Evolutionary conservation across 1,284 basidiomycete species (phyloP).

Genomic region (Trametes polyzona): DNA sequence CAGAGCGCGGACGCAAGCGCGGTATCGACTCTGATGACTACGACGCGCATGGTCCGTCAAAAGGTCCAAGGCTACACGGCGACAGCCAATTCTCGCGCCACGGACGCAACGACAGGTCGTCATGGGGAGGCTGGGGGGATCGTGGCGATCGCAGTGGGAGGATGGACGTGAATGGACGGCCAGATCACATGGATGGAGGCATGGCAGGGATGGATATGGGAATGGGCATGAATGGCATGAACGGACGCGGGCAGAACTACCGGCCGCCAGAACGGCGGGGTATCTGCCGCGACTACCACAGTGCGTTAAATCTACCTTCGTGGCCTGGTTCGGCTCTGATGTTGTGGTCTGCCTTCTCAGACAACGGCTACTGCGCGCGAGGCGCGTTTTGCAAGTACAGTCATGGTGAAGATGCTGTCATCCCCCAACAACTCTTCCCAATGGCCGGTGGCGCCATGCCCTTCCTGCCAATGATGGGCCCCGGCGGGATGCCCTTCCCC

Average conservation of each 20-base stretch:
- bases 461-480: slow-evolving; percentile 62
- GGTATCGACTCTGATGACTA: slow-evolving; percentile 61
- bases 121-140: slow-evolving; percentile 45
- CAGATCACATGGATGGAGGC: slow-evolving; percentile 38
- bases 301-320: slow-evolving; percentile 52
- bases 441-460: slow-evolving; percentile 55
- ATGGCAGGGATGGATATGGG: slow-evolving; percentile 40
- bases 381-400: slow-evolving; percentile 92
- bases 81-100: slow-evolving; percentile 70
- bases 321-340: not conserved
- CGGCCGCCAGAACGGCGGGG: slow-evolving; percentile 72
- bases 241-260: slow-evolving; percentile 59
- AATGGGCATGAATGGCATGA: slow-evolving; percentile 44
- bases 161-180: slow-evolving; percentile 31
- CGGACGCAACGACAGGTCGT: slow-evolving; percentile 36
- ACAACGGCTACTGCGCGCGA: slow-evolving; percentile 89
- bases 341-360: slow-evolving; percentile 48
- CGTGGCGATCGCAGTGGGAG: slow-evolving; percentile 35
- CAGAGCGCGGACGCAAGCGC: slow-evolving; percentile 66
- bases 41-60: slow-evolving; percentile 63
- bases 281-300: slow-evolving; percentile 88
- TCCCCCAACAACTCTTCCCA: slow-evolving; percentile 67
- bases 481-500: slow-evolving; percentile 45
- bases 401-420: slow-evolving; percentile 83
- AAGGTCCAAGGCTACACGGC: slow-evolving; percentile 66